Evolutionary conservation across 768 basidiomycete genomes (phyloP), one percentile per base, ranked within the genome.

Genomic region (Tricholoma hemisulphureum): DNA sequence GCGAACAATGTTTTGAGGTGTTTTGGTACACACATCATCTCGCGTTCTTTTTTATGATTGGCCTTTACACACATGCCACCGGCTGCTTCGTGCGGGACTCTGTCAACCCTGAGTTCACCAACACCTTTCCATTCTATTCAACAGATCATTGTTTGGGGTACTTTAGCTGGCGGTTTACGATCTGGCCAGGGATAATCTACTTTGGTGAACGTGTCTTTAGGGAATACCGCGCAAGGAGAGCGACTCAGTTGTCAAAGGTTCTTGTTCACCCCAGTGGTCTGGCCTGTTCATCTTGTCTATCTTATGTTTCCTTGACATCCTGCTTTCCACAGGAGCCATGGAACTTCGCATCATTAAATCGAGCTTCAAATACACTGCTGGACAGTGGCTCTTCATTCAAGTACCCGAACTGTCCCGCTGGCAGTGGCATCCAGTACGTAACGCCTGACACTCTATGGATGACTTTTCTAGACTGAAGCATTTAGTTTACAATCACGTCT

Each of bases 11-110:
- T 77, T 97, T 95, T 73, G 95, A 98, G 72, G 92, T 85, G 1
- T 98, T 98, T 79, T 96, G 94, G 94, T 96, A 95, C 72, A 95
- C 94, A 31, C 95, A 96, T 63, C 95, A 95, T 64, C 84, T 95
- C 37, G 92, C 91, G 10, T 93, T 95, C 80, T 92, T 95, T 77
- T 95, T 95, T 77, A 91, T 95, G 86, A 77, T 95, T 59, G 91
- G 85, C 29, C 83, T 97, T 48, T 96, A 90, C 73, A 82, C 90
- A 20, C 94, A 95, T 70, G 93, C 94, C 8, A 89, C 89, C 55
- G 94, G 95, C 4, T 98, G 95, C 73, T 98, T 98, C 73, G 95
- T 98, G 58, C 93, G 95, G 49, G 93, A 94, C 70, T 78, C 83
- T n/a, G 75, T 78, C 14, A 71, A 86, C 31, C 92, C 93, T n/a